phyloP scores from a whole-genome alignment of 2,329 filamentous ascomycete genomes.

The Botrytis squamosa region DNA sequence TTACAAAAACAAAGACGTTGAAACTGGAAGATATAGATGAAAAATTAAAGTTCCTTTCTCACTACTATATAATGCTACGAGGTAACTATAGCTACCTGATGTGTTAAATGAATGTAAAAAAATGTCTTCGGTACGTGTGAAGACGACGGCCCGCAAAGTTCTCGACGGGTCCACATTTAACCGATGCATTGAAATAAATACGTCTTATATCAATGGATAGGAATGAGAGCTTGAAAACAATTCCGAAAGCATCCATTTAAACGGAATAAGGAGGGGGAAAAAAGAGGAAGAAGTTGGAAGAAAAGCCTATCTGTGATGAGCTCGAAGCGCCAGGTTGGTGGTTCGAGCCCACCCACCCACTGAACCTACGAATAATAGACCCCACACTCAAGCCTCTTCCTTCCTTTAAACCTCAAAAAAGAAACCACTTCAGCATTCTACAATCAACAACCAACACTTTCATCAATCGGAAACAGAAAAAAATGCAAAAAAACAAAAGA shows the following conservation, averaged over 20 bases:
- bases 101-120: too few species aligned
- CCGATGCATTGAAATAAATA: background rate
- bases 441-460: background rate
- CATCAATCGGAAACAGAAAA: fast-evolving
- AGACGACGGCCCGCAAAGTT: background rate
- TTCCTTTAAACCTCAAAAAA: background rate
- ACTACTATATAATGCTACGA: too few species aligned
- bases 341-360: background rate
- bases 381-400: background rate
- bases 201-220: too few species aligned
- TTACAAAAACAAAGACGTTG: too few species aligned
- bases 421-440: background rate
- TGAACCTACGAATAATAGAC: background rate
- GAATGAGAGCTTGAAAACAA: background rate
- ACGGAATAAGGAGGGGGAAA: background rate
- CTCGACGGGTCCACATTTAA: background rate
- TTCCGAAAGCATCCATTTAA: background rate
- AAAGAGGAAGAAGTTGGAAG: background rate
- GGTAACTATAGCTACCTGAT: too few species aligned
- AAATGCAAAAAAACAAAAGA: background rate
- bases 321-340: background rate
- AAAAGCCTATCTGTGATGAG: too few species aligned
- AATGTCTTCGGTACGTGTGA: background rate
- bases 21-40: background rate
- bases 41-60: background rate